A percentile compares a stretch with the other conserved stretches of the same genome.
Conservation (phyloP, 108 stramenopile species). For the Discostella stelligeroides region DNA sequence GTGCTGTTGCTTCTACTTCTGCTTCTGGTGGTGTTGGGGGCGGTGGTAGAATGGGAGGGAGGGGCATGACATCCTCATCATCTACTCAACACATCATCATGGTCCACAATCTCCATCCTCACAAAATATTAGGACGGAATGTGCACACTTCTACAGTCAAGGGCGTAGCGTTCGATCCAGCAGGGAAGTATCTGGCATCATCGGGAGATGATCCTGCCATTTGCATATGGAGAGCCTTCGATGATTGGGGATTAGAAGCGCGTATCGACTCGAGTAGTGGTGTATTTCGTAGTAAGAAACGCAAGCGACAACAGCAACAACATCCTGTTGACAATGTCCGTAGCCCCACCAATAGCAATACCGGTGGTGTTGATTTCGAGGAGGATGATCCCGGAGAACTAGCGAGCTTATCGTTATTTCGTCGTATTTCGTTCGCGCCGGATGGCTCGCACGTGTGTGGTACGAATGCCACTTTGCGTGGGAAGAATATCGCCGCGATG, state of each 20-base stretch:
- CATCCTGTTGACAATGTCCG: background rate
- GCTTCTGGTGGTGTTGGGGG: too few relatives aligned
- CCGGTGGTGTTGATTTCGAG: slow-evolving; percentile 31
- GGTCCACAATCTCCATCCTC: slow-evolving; percentile 63
- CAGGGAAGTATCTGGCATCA: slow-evolving; percentile 79
- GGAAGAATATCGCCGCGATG: slow-evolving; percentile 87
- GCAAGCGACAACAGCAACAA: slow-evolving; percentile 29
- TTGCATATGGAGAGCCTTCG: slow-evolving; percentile 87
- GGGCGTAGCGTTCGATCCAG: slow-evolving; percentile 88
- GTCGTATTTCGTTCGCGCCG: slow-evolving; percentile 83
- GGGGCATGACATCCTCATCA: background rate
- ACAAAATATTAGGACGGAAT: slow-evolving; percentile 74
- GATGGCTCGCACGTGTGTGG: slow-evolving; percentile 87
- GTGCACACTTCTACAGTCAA: slow-evolving; percentile 85
- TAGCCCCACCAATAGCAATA: background rate
- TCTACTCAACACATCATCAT: background rate
- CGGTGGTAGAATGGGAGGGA: background rate
- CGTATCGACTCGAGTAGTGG: slow-evolving; percentile 72
- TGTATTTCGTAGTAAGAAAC: slow-evolving; percentile 65
- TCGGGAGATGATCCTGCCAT: slow-evolving; percentile 87
- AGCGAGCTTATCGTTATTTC: slow-evolving; percentile 76
- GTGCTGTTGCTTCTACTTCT: too few relatives aligned
- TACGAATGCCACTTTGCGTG: slow-evolving; percentile 81
- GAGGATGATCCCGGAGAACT: slow-evolving; percentile 62
- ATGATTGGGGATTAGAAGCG: slow-evolving; percentile 87